Base-by-base conservation (phyloP, 805 yeast genomes). In the Barnettozyma vustinii region DNA sequence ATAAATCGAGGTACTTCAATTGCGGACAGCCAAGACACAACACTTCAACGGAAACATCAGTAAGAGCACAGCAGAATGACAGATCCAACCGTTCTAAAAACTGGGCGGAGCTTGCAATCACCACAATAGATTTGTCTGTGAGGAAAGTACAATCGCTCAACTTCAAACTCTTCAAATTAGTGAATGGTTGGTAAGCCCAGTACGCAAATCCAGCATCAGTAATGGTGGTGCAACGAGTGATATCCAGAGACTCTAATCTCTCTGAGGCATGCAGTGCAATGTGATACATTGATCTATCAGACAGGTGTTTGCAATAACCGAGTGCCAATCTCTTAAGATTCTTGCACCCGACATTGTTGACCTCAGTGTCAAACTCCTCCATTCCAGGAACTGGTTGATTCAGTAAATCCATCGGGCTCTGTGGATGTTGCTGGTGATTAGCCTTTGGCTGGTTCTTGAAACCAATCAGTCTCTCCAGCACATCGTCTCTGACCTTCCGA, bases 141-240 rank as follows among this genome's bases (percentile, higher is more conserved):
- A 86, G 66, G 58, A 82, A 85, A 0, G 91, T 84, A 62, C 94
- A 86, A 61, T 86, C 94, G 54, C 81, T 76, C 51, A 86, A 65
- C 26, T 79, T 74, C 44, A 86, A 65, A 46, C 67, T 71, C 51
- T 65, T 72, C 56, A 86, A 66, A 18, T 71, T 71, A 1, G 82
- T 77, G 56, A 85, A 83, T 26, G 71, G 72, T 18, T 72, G 69
- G 56, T 73, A 73, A 0, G 82, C 68, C 90, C 91, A 86, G 56
- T 71, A 75, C 20, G 77, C 71, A 60, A 83, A 86, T 1, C 92
- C 94, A 40, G 72, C 71, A 65, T 86, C 94, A 2, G 91, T 84
- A 32, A 86, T 83, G 2, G 89, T 78, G 21, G 91, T 85, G 62
- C 94, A 86, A 52, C 94, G 72, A 1, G 91, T 81, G 48, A 86